These are phyloP conservation scores for Blastocystis sp. DNA, from an alignment of 352 stramenopile species.

Conservation along the genomic window DNA sequence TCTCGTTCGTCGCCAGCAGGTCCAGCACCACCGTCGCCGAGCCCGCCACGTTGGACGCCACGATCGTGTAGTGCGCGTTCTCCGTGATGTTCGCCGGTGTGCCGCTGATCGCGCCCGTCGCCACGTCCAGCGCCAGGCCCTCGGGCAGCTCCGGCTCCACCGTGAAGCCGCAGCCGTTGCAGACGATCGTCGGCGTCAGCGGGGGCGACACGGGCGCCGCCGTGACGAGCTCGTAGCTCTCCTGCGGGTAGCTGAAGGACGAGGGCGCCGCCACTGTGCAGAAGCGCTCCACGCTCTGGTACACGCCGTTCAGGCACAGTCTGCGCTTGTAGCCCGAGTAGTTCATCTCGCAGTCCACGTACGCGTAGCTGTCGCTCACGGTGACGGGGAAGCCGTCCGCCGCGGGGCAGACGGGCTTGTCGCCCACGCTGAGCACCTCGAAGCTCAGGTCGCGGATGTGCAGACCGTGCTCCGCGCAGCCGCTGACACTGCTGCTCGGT, in stretches of 20 bases:
- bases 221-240: constrained; percentile 43
- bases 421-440: neutral
- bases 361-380: constrained; percentile 3
- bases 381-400: neutral
- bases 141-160: constrained; percentile 22
- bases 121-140: constrained; percentile 19
- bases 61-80: constrained; percentile 31
- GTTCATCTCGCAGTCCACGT: constrained; percentile 17
- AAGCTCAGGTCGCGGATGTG: neutral
- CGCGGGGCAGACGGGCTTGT: neutral
- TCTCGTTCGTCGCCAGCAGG: constrained; percentile 54
- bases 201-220: neutral
- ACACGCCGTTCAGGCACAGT: neutral
- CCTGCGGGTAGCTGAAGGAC: constrained; percentile 55
- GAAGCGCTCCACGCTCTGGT: constrained; percentile 9
- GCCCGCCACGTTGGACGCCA: constrained; percentile 47
- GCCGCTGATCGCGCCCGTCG: neutral
- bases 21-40: neutral
- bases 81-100: constrained; percentile 10
- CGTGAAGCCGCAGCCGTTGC: constrained; percentile 50
- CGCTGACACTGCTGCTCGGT: neutral
- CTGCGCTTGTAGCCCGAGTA: constrained; percentile 59
- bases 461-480: neutral
- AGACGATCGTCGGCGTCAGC: constrained; percentile 44
- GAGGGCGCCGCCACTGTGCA: constrained; percentile 56